These are phyloP conservation scores for Sporobolomyces pararoseus DNA, from an alignment of 768 basidiomycete genomes.

Conservation along the genomic window DNA sequence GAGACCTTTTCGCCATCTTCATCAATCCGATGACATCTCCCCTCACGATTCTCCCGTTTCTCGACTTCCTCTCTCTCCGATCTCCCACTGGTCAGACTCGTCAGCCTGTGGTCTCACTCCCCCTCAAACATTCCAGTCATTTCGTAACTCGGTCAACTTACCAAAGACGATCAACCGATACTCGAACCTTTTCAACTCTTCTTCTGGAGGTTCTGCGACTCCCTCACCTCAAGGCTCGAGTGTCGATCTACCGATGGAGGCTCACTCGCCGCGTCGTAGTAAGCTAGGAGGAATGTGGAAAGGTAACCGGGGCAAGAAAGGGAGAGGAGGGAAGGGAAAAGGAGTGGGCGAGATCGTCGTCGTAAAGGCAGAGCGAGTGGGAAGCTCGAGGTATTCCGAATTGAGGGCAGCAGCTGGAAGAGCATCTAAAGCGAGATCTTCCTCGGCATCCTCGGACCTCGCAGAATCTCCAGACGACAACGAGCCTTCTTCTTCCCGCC, in stretches of 20 bases:
- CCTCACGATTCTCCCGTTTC: not conserved
- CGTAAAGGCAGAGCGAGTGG: slow-evolving; percentile 2
- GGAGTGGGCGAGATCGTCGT: not conserved
- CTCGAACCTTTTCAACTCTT: slow-evolving; percentile 6
- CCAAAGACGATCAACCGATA: slow-evolving; percentile 1
- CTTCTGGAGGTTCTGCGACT: not conserved
- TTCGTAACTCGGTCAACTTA: slow-evolving; percentile 30
- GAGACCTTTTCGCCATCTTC: too few relatives aligned
- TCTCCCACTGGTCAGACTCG: slow-evolving; percentile 25
- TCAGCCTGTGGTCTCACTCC: slow-evolving; percentile 3
- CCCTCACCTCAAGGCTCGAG: not conserved
- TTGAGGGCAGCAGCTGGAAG: not conserved
- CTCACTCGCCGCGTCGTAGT: not conserved
- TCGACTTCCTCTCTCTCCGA: not conserved
- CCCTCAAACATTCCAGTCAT: slow-evolving; percentile 15
- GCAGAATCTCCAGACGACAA: not conserved
- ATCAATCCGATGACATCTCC: not conserved
- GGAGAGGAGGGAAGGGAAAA: not conserved
- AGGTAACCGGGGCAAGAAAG: not conserved
- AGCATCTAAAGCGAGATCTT: not conserved
- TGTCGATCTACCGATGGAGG: not conserved
- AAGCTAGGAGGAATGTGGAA: not conserved
- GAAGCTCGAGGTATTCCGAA: slow-evolving; percentile 4
- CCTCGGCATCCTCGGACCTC: not conserved
- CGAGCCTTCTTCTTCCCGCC: not conserved